Evolutionary conservation across 139 green algal genomes (phyloP).

Genomic region (Coelastrella sp.): DNA sequence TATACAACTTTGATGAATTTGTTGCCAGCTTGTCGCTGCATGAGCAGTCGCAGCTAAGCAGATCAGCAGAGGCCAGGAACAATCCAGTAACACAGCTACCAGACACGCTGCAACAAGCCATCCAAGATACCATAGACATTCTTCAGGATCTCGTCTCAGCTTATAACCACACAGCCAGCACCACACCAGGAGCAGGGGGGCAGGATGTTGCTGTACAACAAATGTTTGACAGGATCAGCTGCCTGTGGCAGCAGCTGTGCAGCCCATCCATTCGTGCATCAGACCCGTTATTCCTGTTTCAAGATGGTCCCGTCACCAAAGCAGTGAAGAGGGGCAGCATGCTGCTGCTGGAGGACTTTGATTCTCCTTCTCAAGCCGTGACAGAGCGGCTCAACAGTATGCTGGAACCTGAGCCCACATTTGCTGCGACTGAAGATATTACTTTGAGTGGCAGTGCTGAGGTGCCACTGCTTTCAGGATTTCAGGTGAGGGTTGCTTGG

Average conservation of each 20-base stretch:
- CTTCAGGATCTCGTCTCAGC: not conserved
- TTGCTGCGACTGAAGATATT: constrained; percentile 57
- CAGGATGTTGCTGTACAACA: not conserved
- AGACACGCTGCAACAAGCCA: not conserved
- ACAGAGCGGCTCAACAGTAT: constrained; percentile 61
- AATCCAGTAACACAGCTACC: not conserved
- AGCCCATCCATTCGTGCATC: not conserved
- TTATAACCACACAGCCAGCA: not conserved
- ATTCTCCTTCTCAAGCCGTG: constrained; percentile 52
- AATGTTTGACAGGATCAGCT: constrained; percentile 16
- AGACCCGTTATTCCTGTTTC: constrained; percentile 56
- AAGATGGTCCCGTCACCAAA: constrained; percentile 52
- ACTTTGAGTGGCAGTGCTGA: constrained; percentile 12
- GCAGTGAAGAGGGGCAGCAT: constrained; percentile 48
- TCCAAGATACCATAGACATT: constrained; percentile 4
- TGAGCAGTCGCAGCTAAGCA: not conserved
- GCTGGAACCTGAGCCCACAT: constrained; percentile 55
- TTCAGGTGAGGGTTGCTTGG: constrained; percentile 42
- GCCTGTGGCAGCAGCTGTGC: constrained; percentile 6
- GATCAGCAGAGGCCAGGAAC: no score
- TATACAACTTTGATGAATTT: constrained; percentile 32
- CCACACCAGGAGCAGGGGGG: no score
- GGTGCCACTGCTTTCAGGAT: not conserved
- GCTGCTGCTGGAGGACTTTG: constrained; percentile 61
- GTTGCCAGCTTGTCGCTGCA: not conserved